A percentile compares a stretch with the other conserved stretches of the same genome.
These are phyloP conservation scores for Plasmodium cynomolgi DNA, from an alignment of 169 alveolate species.

Conservation along the genomic window DNA sequence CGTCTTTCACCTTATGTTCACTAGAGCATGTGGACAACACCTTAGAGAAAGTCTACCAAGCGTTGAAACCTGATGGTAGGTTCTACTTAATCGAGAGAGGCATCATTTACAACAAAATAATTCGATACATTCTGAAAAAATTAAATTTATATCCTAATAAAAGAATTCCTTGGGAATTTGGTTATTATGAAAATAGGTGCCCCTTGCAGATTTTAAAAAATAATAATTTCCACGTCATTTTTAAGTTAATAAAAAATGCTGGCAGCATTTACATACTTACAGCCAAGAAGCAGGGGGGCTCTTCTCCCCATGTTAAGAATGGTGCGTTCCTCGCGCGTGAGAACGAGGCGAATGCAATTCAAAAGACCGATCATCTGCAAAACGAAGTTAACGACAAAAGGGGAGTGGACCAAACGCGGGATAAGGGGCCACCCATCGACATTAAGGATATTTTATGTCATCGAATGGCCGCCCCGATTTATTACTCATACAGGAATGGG, in stretches of 20 bases:
- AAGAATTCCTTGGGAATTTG: conserved; percentile 85
- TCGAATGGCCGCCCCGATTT: background rate
- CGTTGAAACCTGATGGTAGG: conserved; percentile 78
- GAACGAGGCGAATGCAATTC: background rate
- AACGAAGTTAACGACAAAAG: background rate
- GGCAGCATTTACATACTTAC: conserved; percentile 66
- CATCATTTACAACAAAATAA: conserved; percentile 74
- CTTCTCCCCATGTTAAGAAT: background rate
- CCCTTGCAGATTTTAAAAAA: conserved; percentile 77
- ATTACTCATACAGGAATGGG: conserved; percentile 13
- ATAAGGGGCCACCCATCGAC: background rate
- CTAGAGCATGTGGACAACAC: conserved; percentile 80
- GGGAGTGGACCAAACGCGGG: background rate
- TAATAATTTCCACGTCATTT: conserved; percentile 37
- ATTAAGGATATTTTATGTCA: conserved; percentile 23
- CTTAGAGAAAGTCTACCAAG: conserved; percentile 77
- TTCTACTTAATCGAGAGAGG: conserved; percentile 84
- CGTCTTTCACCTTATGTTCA: conserved; percentile 84
- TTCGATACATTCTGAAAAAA: conserved; percentile 76
- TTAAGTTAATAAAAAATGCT: conserved; percentile 67
- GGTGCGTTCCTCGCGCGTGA: background rate
- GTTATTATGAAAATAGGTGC: conserved; percentile 83
- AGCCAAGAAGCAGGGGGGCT: conserved; percentile 45
- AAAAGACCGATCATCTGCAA: background rate
- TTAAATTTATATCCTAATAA: conserved; percentile 84